phyloP scores from a whole-genome alignment of 2,329 filamentous ascomycete species.

The Phialophora tarda region DNA sequence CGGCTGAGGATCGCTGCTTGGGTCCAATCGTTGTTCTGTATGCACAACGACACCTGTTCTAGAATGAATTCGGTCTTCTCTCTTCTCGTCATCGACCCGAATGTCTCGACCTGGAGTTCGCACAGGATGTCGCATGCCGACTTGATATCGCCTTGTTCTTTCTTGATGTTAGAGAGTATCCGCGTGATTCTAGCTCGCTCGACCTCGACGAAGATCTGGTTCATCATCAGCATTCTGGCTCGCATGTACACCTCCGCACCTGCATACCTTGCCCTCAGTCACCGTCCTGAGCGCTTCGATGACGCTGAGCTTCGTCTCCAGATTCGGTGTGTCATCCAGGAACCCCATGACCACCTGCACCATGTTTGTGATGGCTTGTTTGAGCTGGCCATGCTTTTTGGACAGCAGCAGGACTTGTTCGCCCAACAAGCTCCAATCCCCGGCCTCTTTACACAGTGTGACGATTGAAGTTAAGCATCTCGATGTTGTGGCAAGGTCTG shows the following conservation, averaged over 20 bases:
- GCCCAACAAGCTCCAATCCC: constrained; percentile 93
- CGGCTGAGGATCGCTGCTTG: constrained; percentile 91
- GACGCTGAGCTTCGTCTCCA: constrained; percentile 87
- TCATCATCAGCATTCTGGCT: neutral
- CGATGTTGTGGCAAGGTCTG: constrained; percentile 93
- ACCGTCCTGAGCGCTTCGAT: constrained; percentile 96
- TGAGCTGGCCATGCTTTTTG: constrained; percentile 99
- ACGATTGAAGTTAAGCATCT: constrained; percentile 85
- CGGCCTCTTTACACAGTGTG: constrained; percentile 89
- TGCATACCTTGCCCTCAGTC: constrained; percentile 85
- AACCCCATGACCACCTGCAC: constrained; percentile 95
- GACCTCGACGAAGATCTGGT: constrained; percentile 94
- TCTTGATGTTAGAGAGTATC: constrained; percentile 97
- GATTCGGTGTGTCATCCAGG: constrained; percentile 79
- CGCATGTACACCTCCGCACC: neutral
- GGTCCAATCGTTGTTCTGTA: constrained; percentile 93
- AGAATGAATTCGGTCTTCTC: constrained; percentile 99
- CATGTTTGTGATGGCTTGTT: constrained; percentile 99
- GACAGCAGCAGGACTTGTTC: constrained; percentile 95
- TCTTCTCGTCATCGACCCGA: constrained; percentile 94
- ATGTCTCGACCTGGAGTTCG: constrained; percentile 97
- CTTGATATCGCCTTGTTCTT: constrained; percentile 87
- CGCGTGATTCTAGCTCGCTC: constrained; percentile 94
- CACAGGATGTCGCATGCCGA: constrained; percentile 91
- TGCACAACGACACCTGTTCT: constrained; percentile 91